Percentiles rank a stretch among this genome's conserved stretches.
These are phyloP conservation scores for Pseudonitzschia delicatissima DNA, from an alignment of 108 stramenopile genomes.

Conservation along the genomic window DNA sequence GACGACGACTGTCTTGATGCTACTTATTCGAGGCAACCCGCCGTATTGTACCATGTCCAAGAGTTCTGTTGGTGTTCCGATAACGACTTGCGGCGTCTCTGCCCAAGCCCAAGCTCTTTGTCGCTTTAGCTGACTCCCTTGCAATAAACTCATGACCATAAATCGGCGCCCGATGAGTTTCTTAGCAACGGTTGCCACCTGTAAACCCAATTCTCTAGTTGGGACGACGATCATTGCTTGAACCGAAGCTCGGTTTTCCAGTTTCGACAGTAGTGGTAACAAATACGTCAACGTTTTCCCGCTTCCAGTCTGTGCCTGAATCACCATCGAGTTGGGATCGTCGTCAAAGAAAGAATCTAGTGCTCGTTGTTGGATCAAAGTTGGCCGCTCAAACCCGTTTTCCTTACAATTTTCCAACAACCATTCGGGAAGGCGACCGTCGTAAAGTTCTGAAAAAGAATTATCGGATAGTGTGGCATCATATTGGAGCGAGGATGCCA, in stretches of 20 bases:
- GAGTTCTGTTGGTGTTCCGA: conserved; percentile 83
- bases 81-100: conserved; percentile 86
- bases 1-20: conserved; percentile 81
- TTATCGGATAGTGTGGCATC: conserved; percentile 36
- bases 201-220: conserved; percentile 92
- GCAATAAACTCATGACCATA: conserved; percentile 89
- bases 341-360: conserved; percentile 44
- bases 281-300: conserved; percentile 82
- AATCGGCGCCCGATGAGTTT: conserved; percentile 63
- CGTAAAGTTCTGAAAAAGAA: conserved; percentile 64
- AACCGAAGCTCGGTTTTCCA: conserved; percentile 53
- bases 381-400: conserved; percentile 56
- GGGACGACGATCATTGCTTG: conserved; percentile 90
- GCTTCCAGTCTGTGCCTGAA: conserved; percentile 82
- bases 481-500: neutral
- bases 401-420: conserved; percentile 50
- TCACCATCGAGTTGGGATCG: conserved; percentile 42
- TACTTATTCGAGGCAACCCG: conserved; percentile 63
- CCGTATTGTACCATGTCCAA: conserved; percentile 71
- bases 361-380: conserved; percentile 63
- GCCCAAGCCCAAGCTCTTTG: conserved; percentile 95
- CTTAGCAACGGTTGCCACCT: conserved; percentile 78
- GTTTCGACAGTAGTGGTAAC: conserved; percentile 52
- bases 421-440: conserved; percentile 55
- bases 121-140: conserved; percentile 77